Conservation (phyloP, 2,329 filamentous ascomycete genomes). For the Chaetomiaceae sp. region DNA sequence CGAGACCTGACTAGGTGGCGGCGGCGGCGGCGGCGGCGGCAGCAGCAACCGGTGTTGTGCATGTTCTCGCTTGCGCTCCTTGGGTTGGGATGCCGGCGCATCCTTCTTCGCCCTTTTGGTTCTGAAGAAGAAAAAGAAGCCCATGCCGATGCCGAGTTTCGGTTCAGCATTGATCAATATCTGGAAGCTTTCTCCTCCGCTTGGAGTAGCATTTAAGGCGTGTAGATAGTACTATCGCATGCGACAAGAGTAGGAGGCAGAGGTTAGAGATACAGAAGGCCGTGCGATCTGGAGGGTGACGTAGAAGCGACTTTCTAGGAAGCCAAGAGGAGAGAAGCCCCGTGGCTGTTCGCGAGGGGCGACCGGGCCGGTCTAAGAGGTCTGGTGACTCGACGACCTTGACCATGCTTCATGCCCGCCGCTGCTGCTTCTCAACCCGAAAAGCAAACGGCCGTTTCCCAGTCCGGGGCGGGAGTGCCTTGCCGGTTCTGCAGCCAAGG, state of each 20-base stretch:
- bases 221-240: background rate
- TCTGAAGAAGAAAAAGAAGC: slow-evolving; percentile 23
- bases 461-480: slow-evolving; percentile 24
- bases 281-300: background rate
- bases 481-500: slow-evolving; percentile 22
- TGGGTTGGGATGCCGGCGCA: slow-evolving; percentile 11
- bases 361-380: slow-evolving; percentile 3
- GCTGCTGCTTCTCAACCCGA: background rate
- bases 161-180: background rate
- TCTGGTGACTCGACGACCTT: background rate
- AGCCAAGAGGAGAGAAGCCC: background rate
- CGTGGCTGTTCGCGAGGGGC: background rate
- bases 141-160: slow-evolving; percentile 22
- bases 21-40: slow-evolving; percentile 11
- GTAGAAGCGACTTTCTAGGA: background rate
- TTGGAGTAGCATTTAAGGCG: background rate
- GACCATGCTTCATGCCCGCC: too few species aligned
- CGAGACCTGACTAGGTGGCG: slow-evolving; percentile 6
- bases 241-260: background rate
- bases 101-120: slow-evolving; percentile 29
- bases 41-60: slow-evolving; percentile 12
- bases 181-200: background rate
- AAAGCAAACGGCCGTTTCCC: slow-evolving; percentile 7
- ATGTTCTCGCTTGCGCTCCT: slow-evolving; percentile 8
- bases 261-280: background rate